Conservation (phyloP, 352 stramenopile species). For the Globisporangium heterothallicum region DNA sequence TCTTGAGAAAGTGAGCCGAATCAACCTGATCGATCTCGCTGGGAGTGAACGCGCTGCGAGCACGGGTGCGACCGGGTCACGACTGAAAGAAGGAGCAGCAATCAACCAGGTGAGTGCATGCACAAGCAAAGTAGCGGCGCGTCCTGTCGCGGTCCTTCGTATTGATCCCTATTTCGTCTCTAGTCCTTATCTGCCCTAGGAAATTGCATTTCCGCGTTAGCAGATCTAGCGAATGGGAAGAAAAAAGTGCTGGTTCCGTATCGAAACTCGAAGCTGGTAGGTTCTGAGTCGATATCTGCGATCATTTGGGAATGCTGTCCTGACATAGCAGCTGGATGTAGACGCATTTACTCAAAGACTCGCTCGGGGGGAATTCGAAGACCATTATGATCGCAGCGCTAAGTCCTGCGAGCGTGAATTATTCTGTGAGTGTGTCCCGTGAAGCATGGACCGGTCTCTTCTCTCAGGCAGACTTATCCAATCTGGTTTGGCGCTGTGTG, state of each 20-base stretch:
- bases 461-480: too few species aligned
- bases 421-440: slow-evolving; percentile 35
- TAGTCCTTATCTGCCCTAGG: slow-evolving; percentile 86
- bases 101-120: slow-evolving; percentile 78
- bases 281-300: neutral
- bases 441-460: too few species aligned
- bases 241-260: slow-evolving; percentile 88
- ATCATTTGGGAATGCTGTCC: neutral
- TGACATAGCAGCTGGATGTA: slow-evolving; percentile 8
- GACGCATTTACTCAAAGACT: slow-evolving; percentile 85
- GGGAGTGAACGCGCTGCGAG: slow-evolving; percentile 87
- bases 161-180: neutral
- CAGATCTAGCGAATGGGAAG: slow-evolving; percentile 81
- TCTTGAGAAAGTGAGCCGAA: slow-evolving; percentile 80
- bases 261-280: slow-evolving; percentile 89
- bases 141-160: too few species aligned
- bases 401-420: slow-evolving; percentile 85
- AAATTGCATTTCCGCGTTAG: slow-evolving; percentile 90
- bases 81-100: slow-evolving; percentile 91
- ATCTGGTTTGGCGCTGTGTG: slow-evolving; percentile 25
- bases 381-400: slow-evolving; percentile 90
- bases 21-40: slow-evolving; percentile 91
- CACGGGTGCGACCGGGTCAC: slow-evolving; percentile 81
- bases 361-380: slow-evolving; percentile 85
- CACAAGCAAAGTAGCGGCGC: neutral